These are phyloP conservation scores for Termitomyces sp. DNA, from an alignment of 1,284 basidiomycete genomes.

Conservation along the genomic window DNA sequence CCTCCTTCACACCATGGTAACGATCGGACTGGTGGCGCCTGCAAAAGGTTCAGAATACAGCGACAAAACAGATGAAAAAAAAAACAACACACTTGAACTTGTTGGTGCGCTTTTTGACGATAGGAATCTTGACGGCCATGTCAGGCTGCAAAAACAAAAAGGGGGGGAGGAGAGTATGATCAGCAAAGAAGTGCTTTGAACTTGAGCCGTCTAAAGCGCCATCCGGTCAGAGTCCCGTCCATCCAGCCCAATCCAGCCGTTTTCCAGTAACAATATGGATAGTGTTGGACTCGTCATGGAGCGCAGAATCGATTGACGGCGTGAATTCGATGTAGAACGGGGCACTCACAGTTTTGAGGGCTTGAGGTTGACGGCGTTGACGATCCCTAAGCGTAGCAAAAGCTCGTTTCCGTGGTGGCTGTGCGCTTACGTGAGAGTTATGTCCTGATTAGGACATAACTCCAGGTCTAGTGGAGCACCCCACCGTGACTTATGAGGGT, in stretches of 20 bases:
- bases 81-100: constrained; percentile 75
- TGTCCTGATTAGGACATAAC: background rate
- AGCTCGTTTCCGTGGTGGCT: background rate
- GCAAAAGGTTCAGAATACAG: constrained; percentile 15
- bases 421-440: background rate
- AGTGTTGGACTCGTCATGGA: constrained; percentile 4
- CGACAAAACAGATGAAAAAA: constrained; percentile 16
- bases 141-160: constrained; percentile 32
- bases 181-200: constrained; percentile 12
- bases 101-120: constrained; percentile 96
- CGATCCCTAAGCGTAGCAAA: constrained; percentile 7
- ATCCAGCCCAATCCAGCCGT: constrained; percentile 27
- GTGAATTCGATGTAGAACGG: constrained; percentile 8
- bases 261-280: constrained; percentile 8
- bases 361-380: constrained; percentile 27
- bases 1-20: constrained; percentile 91
- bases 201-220: constrained; percentile 3
- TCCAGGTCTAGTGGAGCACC: too few species aligned
- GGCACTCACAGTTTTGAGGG: constrained; percentile 34
- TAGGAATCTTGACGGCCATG: constrained; percentile 85
- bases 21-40: constrained; percentile 98
- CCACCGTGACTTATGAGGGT: too few species aligned
- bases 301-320: constrained; percentile 4
- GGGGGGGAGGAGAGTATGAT: background rate
- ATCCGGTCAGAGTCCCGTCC: constrained; percentile 19